phyloP scores from a whole-genome alignment of 768 basidiomycete genomes.

The Mrakia blollopis region DNA sequence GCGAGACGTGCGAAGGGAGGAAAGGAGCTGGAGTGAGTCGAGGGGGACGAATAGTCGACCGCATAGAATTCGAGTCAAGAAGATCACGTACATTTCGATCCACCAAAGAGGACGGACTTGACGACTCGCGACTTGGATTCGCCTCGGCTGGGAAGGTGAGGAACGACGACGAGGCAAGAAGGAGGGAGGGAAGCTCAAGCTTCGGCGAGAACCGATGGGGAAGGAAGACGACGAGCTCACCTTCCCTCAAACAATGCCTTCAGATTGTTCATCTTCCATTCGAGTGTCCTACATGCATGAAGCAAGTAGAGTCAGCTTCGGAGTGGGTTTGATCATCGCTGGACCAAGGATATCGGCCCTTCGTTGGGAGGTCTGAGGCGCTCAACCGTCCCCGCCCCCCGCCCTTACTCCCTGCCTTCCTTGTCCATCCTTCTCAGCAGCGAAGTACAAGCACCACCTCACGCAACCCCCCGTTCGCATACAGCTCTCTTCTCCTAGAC shows the following conservation, averaged over 20 bases:
- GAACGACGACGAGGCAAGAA: not conserved
- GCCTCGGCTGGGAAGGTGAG: not conserved
- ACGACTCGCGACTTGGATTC: conserved; percentile 13
- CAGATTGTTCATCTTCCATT: conserved; percentile 14
- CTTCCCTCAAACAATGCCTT: conserved; percentile 13
- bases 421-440: no score
- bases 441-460: no score
- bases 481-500: not conserved
- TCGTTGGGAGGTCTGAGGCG: no score
- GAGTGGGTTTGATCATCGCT: no score
- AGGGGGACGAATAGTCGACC: not conserved
- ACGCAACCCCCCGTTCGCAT: no score
- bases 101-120: conserved; percentile 7
- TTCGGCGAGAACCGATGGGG: not conserved
- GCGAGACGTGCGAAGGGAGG: not conserved
- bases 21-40: not conserved
- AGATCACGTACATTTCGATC: not conserved
- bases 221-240: not conserved
- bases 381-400: no score
- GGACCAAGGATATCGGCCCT: no score
- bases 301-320: not conserved
- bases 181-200: not conserved
- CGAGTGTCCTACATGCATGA: not conserved
- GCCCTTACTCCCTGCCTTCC: no score
- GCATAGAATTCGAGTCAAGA: not conserved